phyloP scores from a whole-genome alignment of 139 green algal species.

The Zygnema cylindricum region DNA sequence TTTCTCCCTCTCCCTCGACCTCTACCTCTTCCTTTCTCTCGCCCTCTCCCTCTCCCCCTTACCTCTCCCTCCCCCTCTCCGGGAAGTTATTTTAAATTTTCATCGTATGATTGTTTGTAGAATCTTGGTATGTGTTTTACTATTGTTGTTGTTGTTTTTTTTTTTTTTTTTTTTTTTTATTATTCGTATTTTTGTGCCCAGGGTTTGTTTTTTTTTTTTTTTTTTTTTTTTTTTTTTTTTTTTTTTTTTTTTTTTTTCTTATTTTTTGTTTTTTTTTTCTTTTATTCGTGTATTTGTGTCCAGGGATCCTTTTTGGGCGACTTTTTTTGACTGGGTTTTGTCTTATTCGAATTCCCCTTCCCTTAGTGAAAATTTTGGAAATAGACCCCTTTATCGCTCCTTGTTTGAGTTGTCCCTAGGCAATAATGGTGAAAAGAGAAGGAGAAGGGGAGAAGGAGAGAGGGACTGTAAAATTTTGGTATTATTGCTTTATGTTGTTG shows the following conservation, averaged over 20 bases:
- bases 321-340: conserved; percentile 47
- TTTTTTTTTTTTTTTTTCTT: background rate
- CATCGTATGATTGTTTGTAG: background rate
- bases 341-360: conserved; percentile 10
- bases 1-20: background rate
- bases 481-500: no score
- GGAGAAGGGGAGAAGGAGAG: no score
- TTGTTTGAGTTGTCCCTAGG: conserved; percentile 41
- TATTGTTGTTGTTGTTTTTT: background rate
- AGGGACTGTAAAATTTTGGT: no score
- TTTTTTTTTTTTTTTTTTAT: background rate
- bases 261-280: no score
- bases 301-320: conserved; percentile 45
- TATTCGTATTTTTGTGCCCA: background rate
- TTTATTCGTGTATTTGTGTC: background rate
- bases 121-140: background rate
- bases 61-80: background rate
- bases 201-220: background rate
- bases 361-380: no score
- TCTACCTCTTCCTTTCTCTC: background rate
- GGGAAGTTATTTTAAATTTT: background rate
- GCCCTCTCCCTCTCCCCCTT: background rate
- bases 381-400: conserved; percentile 28
- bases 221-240: background rate
- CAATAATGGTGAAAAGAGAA: conserved; percentile 35